Base-by-base conservation (phyloP, 805 yeast species). In the Candida pini region DNA sequence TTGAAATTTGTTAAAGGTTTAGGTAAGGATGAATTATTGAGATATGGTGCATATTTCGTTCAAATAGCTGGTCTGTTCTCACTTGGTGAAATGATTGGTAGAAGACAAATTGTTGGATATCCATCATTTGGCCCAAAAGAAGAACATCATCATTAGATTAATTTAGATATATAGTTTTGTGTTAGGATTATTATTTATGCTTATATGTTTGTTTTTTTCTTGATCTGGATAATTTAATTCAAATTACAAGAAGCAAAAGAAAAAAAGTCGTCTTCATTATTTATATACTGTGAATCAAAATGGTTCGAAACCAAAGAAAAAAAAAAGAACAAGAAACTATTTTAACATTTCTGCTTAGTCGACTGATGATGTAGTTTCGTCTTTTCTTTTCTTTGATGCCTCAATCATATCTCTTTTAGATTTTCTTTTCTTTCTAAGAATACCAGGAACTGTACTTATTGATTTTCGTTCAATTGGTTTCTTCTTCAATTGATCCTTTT, bases 61-160 rank as follows among this genome's bases (percentile, higher is more conserved):
- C 98, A 92, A 68, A 66, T 90, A 36, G 69, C 85, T 47, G 98
- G 97, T 45, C 73, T 89, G 60, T 92, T 88, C 66, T 78, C 97
- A 18, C 71, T 90, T 30, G 98, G 98, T 60, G 98, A 92, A 73
- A 78, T 89, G 50, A 73, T 92, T 56, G 98, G 98, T 57, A 87
- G 97, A 73, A 83, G 97, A 72, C 78, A 84, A 55, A 52, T 92
- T 41, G 84, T 88, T 56, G 96, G 97, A 49, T 90, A 92, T 73
- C 84, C 85, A 56, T 54, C 71, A 13, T 71, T 63, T 49, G 78
- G 76, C 43, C 76, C 73, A 60, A 42, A 64, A 51, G 61, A 62
- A 45, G 50, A 61, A 38, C 58, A 58, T 41, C 62, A 55, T 37
- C 36, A 33, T 23, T 33, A 28, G 14, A 15, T 30, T 13, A 25